These are phyloP conservation scores for Podospora anserina DNA, from an alignment of 495 filamentous ascomycete species.

Conservation along the genomic window DNA sequence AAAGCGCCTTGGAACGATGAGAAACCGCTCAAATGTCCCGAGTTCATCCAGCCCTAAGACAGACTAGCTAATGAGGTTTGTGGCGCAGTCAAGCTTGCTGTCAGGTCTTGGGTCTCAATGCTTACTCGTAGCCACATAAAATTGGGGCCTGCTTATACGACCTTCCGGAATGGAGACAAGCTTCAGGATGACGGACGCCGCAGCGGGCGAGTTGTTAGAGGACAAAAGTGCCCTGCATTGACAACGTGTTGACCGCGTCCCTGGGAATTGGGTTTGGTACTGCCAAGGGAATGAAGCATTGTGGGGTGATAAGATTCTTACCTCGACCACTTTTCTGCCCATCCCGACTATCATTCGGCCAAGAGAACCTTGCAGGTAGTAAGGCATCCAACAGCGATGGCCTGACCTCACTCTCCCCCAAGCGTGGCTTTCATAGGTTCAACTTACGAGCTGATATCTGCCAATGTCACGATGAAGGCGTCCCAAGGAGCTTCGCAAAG, in stretches of 20 bases:
- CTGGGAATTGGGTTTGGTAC: neutral
- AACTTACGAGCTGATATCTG: neutral
- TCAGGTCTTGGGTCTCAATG: neutral
- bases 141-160: neutral
- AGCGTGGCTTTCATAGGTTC: neutral
- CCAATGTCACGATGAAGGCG: neutral
- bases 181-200: neutral
- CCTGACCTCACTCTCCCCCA: neutral
- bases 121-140: neutral
- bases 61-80: neutral
- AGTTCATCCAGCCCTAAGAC: neutral
- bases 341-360: neutral
- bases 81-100: neutral
- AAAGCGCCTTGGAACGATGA: neutral
- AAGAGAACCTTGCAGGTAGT: neutral
- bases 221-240: neutral
- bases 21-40: neutral
- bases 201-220: neutral
- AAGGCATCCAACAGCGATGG: neutral
- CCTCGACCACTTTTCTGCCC: neutral
- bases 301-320: neutral
- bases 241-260: neutral
- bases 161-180: neutral
- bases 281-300: neutral
- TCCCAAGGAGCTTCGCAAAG: neutral